Percentiles rank a stretch among this genome's conserved stretches.
These are phyloP conservation scores for Saksenaea vasiformis DNA, from an alignment of 371 early-diverging fungal species.

Conservation along the genomic window DNA sequence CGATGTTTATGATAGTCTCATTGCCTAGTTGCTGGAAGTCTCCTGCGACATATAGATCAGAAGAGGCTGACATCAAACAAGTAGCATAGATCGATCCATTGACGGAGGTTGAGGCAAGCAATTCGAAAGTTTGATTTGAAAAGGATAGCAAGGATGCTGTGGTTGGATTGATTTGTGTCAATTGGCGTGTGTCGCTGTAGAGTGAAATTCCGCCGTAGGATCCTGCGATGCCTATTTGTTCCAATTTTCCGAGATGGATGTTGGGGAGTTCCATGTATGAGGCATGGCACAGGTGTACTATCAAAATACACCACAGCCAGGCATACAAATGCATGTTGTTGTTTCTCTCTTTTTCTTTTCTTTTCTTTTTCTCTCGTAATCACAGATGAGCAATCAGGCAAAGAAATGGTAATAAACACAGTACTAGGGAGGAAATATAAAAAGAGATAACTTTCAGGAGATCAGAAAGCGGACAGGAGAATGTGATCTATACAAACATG, in stretches of 20 bases:
- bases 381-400: not conserved
- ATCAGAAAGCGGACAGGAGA: not conserved
- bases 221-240: conserved; percentile 43
- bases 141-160: conserved; percentile 39
- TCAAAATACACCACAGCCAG: conserved; percentile 8
- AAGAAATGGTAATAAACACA: not conserved
- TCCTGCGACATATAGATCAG: conserved; percentile 52
- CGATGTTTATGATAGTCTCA: conserved; percentile 52
- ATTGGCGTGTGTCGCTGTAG: conserved; percentile 39
- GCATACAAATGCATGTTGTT: not conserved
- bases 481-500: not conserved
- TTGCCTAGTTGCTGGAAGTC: conserved; percentile 38
- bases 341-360: not conserved
- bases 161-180: conserved; percentile 31
- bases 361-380: not conserved
- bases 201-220: conserved; percentile 46
- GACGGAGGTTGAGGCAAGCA: conserved; percentile 34
- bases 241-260: conserved; percentile 34
- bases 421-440: conserved; percentile 6
- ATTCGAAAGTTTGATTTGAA: conserved; percentile 35
- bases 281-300: conserved; percentile 13
- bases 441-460: conserved; percentile 6
- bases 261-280: conserved; percentile 35
- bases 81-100: conserved; percentile 38
- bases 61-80: conserved; percentile 25